Evolutionary conservation across 2,329 filamentous ascomycete species (phyloP).

Genomic region (Thyridium curvatum): DNA sequence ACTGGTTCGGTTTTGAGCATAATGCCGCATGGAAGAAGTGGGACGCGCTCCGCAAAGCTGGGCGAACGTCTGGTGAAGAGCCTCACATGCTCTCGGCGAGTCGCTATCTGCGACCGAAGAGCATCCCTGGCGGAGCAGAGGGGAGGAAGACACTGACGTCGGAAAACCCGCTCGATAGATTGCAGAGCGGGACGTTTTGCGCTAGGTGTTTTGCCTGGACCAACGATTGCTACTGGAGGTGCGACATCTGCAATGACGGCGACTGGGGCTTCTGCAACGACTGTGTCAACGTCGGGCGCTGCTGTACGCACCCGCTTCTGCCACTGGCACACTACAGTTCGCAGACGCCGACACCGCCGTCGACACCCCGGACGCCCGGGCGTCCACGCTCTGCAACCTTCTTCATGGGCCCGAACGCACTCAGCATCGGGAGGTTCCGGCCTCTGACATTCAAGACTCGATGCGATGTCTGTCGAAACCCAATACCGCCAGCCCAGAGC

Average conservation of each 20-base stretch:
- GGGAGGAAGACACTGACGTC: constrained; percentile 53
- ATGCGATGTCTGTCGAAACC: constrained; percentile 71
- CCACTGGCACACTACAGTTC: constrained; percentile 60
- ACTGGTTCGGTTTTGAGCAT: constrained; percentile 85
- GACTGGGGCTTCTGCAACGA: constrained; percentile 92
- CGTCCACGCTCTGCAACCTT: constrained; percentile 39
- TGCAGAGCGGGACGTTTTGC: constrained; percentile 82
- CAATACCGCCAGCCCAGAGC: constrained; percentile 62
- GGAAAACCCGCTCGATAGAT: constrained; percentile 59
- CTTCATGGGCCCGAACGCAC: constrained; percentile 37
- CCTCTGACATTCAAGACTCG: constrained; percentile 66
- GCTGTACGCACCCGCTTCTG: constrained; percentile 75
- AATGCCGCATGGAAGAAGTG: constrained; percentile 59
- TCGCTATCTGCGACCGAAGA: constrained; percentile 47
- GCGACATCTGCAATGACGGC: constrained; percentile 78
- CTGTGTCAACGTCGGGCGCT: constrained; percentile 77
- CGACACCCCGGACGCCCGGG: constrained; percentile 35
- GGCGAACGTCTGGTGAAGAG: constrained; percentile 30
- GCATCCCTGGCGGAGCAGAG: constrained; percentile 44
- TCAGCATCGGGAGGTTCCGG: constrained; percentile 50
- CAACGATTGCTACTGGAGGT: constrained; percentile 87
- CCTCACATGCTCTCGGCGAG: constrained; percentile 54
- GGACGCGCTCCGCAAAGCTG: constrained; percentile 36
- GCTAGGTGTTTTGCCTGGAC: constrained; percentile 66
- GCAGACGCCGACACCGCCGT: constrained; percentile 24